Base-by-base conservation (phyloP, 495 filamentous ascomycete species). In the Aspergillus sclerotioniger region DNA sequence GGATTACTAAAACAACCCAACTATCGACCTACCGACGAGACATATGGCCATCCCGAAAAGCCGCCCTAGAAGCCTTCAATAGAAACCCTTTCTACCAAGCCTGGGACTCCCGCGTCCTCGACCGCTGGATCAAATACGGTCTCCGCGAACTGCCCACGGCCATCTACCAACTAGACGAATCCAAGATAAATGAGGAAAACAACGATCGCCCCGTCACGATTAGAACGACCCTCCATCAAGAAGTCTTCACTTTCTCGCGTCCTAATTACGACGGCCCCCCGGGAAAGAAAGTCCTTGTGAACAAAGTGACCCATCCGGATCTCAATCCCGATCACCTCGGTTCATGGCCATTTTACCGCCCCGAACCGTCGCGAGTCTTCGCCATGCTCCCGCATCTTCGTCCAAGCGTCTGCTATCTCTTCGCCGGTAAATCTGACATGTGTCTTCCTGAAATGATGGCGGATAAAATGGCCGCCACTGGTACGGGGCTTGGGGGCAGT, bases 361-460 rank as follows among this genome's bases (percentile, higher is more conserved):
- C 90, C 29, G 94, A 96, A 63, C 82, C 87, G 6, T 65, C 70
- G 20, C 68, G 70, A 9, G 85, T 88, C 32, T 87, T 89, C 56
- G 59, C 75, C 1, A 76, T 85, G 47, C 80, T 98, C 4, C 85
- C 85, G 0, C 67, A 80, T 58, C 72, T 98, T 33, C 82, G 88
- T 2, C 91, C 93, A 0, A 86, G 84, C n/a, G 86, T 89, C 17
- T 73, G 96, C 17, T 98, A 91, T 72, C 75, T 97, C 47, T 91
- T 92, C 68, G 93, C 85, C 29, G 82, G 71, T 7, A 73, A 78
- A 33, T 90, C 86, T 9, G 69, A 82, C 7, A 78, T 96, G 60
- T 88, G 83, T 21, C 37, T 64, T 0, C 84, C 87, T 0, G 57
- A 67, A 16, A 71, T 76, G 72, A 72, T 74, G 21, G 68, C 72